Evolutionary conservation across 305 asterid genomes (phyloP), one percentile per base, ranked within the genome.

Genomic region (Withania somnifera): DNA sequence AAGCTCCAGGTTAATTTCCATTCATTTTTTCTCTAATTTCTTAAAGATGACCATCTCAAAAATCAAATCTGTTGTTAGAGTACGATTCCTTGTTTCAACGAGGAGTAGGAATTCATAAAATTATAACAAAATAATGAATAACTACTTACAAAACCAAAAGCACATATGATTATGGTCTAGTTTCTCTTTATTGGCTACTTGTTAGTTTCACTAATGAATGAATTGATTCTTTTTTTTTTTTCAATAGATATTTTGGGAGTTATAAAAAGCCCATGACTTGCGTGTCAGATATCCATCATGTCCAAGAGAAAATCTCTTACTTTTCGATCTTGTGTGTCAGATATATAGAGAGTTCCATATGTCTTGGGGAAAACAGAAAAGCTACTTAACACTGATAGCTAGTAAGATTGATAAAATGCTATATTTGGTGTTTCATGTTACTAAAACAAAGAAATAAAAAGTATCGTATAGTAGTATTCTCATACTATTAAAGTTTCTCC

Each of bases 1-100:
- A 20, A 88, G 84, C 86, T 90, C 97, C 36, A 91, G 98, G 98
- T 92, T n/a, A n/a, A n/a, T 6, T 24, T 2, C 10, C 7, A 1
- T 50, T 14, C 5, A 36, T 26, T 42, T 5, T 11, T 10, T 17
- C 28, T n/a, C 9, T 7, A 4, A 19, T 38, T 38, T 19, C 28
- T 36, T 38, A 5, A n/a, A 11, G 2, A 11, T 22, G 19, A 60
- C 2, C 67, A 13, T 5, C 6, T 24, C 34, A 26, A n/a, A 58
- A 58, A 60, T 60, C 67, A 13, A 60, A n/a, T 2, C 9, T 17
- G 17, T 10, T 22, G 45, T 19, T 68, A 20, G 19, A 3, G 8
- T 69, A 42, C 0, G 22, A 11, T 42, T 42, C 13, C 2, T 1
- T n/a, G 56, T 42, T 22, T 3, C 78, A 68, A n/a, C n/a, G n/a